Evolutionary conservation across 495 filamentous ascomycete species (phyloP).

Genomic region (Penicillium desertorum): DNA sequence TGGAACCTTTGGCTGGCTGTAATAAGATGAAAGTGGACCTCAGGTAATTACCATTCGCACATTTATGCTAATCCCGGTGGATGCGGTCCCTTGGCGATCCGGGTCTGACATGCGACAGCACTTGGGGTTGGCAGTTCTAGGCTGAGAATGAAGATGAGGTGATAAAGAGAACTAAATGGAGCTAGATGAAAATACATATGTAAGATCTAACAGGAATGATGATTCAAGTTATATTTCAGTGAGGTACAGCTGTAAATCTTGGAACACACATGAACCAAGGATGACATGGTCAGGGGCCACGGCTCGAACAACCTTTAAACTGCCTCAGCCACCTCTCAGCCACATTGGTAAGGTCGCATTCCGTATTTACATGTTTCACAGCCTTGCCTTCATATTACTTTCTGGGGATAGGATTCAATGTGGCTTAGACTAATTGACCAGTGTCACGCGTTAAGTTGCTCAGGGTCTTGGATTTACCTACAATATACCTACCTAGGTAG

Average conservation of each 20-base stretch:
- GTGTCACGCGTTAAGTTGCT: constrained; percentile 2
- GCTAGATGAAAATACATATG: neutral
- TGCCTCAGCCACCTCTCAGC: neutral
- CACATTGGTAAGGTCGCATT: neutral
- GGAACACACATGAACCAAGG: neutral
- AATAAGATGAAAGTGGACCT: neutral
- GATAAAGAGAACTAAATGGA: neutral
- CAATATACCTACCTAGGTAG: too few relatives aligned
- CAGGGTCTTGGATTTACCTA: neutral
- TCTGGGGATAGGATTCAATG: neutral
- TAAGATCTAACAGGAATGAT: neutral
- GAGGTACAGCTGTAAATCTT: neutral
- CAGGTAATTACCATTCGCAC: neutral
- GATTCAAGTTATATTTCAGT: neutral
- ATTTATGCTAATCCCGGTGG: neutral
- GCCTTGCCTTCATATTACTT: constrained; percentile 2
- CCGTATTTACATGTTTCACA: neutral
- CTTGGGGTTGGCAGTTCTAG: neutral
- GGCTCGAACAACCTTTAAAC: neutral
- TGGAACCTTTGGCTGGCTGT: neutral
- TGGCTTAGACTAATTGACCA: neutral
- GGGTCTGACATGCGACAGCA: neutral
- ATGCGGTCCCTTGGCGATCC: neutral
- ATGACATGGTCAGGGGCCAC: neutral
- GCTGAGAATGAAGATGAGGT: neutral